Percentiles rank a stretch among this genome's conserved stretches.
Conservation (phyloP, 306 rosid species). For the Spatholobus suberectus region DNA sequence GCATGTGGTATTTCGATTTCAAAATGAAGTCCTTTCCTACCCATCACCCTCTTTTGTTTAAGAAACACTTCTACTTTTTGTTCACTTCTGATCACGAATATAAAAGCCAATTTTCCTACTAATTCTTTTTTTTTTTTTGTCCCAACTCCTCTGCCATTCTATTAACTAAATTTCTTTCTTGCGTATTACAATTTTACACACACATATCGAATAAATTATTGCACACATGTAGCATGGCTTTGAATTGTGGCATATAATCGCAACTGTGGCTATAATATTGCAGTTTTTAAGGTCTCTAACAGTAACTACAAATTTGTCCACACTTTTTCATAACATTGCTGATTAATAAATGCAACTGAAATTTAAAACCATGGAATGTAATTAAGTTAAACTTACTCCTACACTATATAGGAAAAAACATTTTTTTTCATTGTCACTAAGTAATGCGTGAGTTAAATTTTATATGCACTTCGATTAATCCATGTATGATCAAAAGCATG, state of each 20-base stretch:
- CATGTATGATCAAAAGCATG: too few relatives aligned
- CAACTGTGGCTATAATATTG: too few relatives aligned
- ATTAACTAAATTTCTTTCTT: neutral
- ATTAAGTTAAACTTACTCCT: too few relatives aligned
- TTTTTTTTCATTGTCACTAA: too few relatives aligned
- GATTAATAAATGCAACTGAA: neutral
- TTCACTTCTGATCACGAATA: neutral
- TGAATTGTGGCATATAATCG: too few relatives aligned
- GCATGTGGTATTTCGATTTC: conserved; percentile 33
- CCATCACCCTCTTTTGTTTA: neutral
- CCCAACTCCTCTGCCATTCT: neutral
- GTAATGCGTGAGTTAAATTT: neutral
- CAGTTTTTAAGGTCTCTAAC: too few relatives aligned
- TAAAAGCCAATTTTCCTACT: neutral
- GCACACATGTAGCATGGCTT: too few relatives aligned
- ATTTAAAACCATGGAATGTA: too few relatives aligned
- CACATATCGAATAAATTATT: neutral
- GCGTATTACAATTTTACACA: neutral
- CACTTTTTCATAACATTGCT: neutral
- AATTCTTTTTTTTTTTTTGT: neutral
- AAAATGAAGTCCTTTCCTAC: neutral
- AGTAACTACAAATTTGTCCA: too few relatives aligned
- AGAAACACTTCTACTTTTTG: neutral
- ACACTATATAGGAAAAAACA: too few relatives aligned
- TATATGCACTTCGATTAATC: neutral